A percentile compares a stretch with the other conserved stretches of the same genome.
These are phyloP conservation scores for Cadophora gregata DNA, from an alignment of 2,329 filamentous ascomycete species.

Conservation along the genomic window DNA sequence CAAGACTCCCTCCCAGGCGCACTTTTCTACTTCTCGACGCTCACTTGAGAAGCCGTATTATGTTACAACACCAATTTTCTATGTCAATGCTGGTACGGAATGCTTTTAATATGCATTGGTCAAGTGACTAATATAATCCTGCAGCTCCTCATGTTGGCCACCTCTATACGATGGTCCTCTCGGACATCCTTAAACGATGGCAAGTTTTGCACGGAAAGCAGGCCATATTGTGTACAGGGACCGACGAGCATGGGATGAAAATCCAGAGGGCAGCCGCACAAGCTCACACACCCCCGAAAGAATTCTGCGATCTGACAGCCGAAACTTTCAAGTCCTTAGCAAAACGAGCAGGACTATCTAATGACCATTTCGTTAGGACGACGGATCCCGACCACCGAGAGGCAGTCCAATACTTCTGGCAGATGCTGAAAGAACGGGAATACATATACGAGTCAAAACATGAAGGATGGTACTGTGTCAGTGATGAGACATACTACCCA, in stretches of 20 bases:
- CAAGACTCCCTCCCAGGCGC: slow-evolving; percentile 15
- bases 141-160: slow-evolving; percentile 92
- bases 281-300: slow-evolving; percentile 73
- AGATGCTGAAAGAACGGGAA: slow-evolving; percentile 74
- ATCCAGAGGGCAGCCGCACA: slow-evolving; percentile 84
- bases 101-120: background rate
- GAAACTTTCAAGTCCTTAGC: slow-evolving; percentile 81
- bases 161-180: slow-evolving; percentile 88
- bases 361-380: slow-evolving; percentile 92
- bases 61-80: slow-evolving; percentile 96
- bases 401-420: slow-evolving; percentile 90
- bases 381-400: slow-evolving; percentile 83
- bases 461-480: slow-evolving; percentile 95
- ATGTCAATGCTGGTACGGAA: slow-evolving; percentile 85
- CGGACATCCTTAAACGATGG: slow-evolving; percentile 94
- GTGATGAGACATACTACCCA: slow-evolving; percentile 96
- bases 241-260: slow-evolving; percentile 98
- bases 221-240: slow-evolving; percentile 85
- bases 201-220: slow-evolving; percentile 73
- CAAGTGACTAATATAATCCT: slow-evolving; percentile 24
- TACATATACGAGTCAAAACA: slow-evolving; percentile 87
- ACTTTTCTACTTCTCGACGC: slow-evolving; percentile 32
- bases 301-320: slow-evolving; percentile 88
- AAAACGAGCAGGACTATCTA: slow-evolving; percentile 68
- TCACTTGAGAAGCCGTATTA: slow-evolving; percentile 81